Evolutionary conservation across 2,329 filamentous ascomycete species (phyloP), one percentile per base, ranked within the genome.

Genomic region (Acrocalymma vagum): DNA sequence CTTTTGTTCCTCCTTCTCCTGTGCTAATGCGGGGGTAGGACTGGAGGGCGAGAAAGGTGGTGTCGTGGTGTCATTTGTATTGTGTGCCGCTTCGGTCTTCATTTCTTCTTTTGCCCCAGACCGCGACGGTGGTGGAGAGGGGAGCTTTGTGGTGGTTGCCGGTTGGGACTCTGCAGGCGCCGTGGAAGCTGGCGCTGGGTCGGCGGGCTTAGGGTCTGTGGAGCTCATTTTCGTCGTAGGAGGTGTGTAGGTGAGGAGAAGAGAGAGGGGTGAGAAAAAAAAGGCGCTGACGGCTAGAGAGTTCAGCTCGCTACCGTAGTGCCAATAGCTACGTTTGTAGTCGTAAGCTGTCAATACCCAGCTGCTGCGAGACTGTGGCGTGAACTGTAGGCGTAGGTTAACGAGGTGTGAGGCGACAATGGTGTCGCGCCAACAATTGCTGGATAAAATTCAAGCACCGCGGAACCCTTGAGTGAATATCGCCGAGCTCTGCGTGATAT

Each of bases 1-100:
- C n/a, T n/a, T n/a, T n/a, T n/a, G n/a, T 28, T 61, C 58, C 16
- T 62, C 57, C 25, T 65, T 55, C 31, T 60, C 62, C 26, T 64
- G 63, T 27, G 56, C 52, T 14, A 68, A 42, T 6, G 63, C 55
- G 0, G 63, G 60, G 8, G 62, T 67, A 14, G 59, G 53, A 45
- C 63, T 67, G 9, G 57, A 56, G 2, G 65, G 63, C 16, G 62
- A 65, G 45, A 66, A 64, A 0, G 62, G 63, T 4, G 64, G 62
- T 8, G 62, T 61, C 5, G 38, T 37, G 7, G 35, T 35, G 18
- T 51, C 45, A 23, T 39, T 14, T 7, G 45, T 36, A 14, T 57
- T 48, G n/a, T 45, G 21, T 6, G 61, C 58, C 11, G 45, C 52
- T 9, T 51, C 51, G 6, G 41, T 18, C 22, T 54, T 59, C 30